phyloP scores from a whole-genome alignment of 495 filamentous ascomycete genomes.

The Penicillium robsamsonii region DNA sequence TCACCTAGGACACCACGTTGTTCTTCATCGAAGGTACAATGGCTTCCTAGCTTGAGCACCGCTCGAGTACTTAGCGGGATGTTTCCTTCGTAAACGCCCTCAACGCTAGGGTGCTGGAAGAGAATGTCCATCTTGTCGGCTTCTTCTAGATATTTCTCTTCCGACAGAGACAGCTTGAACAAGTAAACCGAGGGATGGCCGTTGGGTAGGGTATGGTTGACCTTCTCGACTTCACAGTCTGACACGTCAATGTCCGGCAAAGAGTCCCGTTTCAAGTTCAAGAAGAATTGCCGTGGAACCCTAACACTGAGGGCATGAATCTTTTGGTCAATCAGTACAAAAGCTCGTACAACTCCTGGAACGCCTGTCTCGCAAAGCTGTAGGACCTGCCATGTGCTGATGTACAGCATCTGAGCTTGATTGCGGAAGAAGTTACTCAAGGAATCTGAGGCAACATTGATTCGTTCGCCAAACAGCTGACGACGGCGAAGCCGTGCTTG shows the following conservation, averaged over 20 bases:
- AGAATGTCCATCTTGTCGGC: slow-evolving; percentile 74
- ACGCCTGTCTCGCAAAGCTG: slow-evolving; percentile 77
- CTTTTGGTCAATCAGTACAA: slow-evolving; percentile 90
- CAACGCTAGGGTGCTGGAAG: slow-evolving; percentile 89
- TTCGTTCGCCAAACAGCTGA: slow-evolving; percentile 89
- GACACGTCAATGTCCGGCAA: slow-evolving; percentile 87
- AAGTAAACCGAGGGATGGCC: slow-evolving; percentile 91
- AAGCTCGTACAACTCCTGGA: slow-evolving; percentile 83
- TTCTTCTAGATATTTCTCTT: slow-evolving; percentile 82
- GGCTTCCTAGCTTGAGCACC: slow-evolving; percentile 81
- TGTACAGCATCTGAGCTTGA: slow-evolving; percentile 84
- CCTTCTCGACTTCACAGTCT: slow-evolving; percentile 85
- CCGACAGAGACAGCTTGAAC: slow-evolving; percentile 87
- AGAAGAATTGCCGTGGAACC: slow-evolving; percentile 82
- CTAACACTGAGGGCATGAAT: slow-evolving; percentile 84
- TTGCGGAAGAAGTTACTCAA: slow-evolving; percentile 87
- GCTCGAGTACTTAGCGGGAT: slow-evolving; percentile 81
- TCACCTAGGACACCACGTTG: slow-evolving; percentile 90
- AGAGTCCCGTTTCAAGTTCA: slow-evolving; percentile 84
- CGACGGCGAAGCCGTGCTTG: slow-evolving; percentile 82
- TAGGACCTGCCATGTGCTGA: slow-evolving; percentile 90
- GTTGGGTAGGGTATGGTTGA: slow-evolving; percentile 88
- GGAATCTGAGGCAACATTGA: slow-evolving; percentile 62
- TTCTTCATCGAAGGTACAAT: slow-evolving; percentile 92
- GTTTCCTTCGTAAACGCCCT: slow-evolving; percentile 95